These are phyloP conservation scores for Agarophyton chilense DNA, from an alignment of 23 red algal genomes.

Conservation along the genomic window DNA sequence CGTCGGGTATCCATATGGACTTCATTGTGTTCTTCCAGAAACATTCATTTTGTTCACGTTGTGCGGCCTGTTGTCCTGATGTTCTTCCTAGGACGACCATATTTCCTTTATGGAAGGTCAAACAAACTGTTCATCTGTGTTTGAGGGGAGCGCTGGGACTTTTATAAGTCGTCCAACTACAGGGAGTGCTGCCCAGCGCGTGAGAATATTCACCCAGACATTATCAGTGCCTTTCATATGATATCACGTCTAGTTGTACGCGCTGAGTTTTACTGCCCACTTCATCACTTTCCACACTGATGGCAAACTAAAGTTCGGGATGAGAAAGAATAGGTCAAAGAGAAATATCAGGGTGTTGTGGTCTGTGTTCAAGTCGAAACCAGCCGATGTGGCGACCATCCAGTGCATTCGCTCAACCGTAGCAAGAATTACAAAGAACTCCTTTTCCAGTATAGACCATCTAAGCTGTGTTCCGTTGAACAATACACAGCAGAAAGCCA, in stretches of 20 bases:
- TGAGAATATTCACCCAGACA: background rate
- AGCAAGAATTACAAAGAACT: background rate
- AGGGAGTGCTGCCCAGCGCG: background rate
- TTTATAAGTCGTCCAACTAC: background rate
- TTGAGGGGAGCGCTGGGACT: background rate
- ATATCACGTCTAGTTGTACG: background rate
- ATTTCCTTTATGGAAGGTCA: background rate
- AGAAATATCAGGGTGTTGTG: conserved; percentile 25
- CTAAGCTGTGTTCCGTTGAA: background rate
- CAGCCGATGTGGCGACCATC: background rate
- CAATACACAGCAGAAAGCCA: background rate
- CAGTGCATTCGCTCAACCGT: background rate
- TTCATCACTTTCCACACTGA: background rate
- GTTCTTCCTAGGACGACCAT: background rate
- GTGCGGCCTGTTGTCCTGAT: background rate
- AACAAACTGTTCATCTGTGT: background rate
- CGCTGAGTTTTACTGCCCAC: background rate
- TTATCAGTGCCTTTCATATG: conserved; percentile 1
- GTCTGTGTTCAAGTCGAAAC: conserved; percentile 10
- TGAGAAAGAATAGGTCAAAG: background rate
- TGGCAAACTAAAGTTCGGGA: background rate
- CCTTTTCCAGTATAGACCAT: background rate
- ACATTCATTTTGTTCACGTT: background rate
- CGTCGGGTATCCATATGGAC: background rate
- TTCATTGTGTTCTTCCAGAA: background rate